These are phyloP conservation scores for Mimosa pudica DNA, from an alignment of 306 rosid genomes.

Conservation along the genomic window DNA sequence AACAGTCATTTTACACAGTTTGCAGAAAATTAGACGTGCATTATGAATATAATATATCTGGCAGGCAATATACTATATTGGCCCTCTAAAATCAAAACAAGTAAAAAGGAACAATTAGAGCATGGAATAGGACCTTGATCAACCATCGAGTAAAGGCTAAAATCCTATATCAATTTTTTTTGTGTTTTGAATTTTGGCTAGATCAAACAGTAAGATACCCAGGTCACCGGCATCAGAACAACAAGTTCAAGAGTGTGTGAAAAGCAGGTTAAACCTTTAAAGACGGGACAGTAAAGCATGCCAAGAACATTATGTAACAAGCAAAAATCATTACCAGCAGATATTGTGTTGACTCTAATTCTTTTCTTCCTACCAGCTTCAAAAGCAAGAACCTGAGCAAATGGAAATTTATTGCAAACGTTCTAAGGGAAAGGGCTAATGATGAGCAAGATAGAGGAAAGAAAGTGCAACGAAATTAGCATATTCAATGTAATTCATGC, in stretches of 20 bases:
- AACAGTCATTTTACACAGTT: too few species aligned
- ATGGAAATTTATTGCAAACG: background rate
- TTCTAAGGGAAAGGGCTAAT: background rate
- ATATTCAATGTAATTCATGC: background rate
- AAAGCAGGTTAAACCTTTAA: background rate
- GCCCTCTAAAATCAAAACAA: too few species aligned
- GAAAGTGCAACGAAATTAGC: background rate
- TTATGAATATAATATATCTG: too few species aligned
- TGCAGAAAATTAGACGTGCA: too few species aligned
- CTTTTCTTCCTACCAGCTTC: conserved; percentile 92
- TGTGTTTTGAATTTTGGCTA: background rate
- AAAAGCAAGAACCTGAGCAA: conserved; percentile 85
- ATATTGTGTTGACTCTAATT: conserved; percentile 86
- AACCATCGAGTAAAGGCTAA: background rate
- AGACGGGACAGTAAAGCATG: background rate
- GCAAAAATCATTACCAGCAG: conserved; percentile 62
- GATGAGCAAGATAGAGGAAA: background rate
- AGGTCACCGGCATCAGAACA: conserved; percentile 17
- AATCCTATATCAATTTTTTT: background rate
- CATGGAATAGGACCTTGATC: background rate
- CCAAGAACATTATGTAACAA: background rate
- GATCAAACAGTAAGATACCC: background rate
- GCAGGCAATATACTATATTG: too few species aligned
- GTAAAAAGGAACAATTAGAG: background rate
- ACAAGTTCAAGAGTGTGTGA: background rate